Conservation (phyloP, 495 filamentous ascomycete species). For the Tuber umbilicatum region DNA sequence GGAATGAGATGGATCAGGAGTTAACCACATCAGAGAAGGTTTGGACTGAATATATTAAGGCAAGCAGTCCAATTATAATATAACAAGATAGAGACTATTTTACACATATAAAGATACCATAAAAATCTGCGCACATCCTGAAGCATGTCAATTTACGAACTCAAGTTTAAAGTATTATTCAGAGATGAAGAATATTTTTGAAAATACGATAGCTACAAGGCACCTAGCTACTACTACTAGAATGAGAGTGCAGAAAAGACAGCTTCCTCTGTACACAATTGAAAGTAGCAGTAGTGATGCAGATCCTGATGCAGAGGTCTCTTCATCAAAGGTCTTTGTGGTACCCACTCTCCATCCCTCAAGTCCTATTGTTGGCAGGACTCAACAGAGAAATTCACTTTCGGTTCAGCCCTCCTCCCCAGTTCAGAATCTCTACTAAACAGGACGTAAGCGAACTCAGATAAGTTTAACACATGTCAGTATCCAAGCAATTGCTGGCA, state of each 20-base stretch:
- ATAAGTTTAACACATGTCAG: neutral
- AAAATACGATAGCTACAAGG: neutral
- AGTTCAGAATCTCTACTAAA: neutral
- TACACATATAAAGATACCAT: neutral
- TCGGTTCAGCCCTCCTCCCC: neutral
- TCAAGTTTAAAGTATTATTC: neutral
- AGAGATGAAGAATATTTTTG: neutral
- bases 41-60: neutral
- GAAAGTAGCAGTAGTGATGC: neutral
- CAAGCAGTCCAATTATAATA: neutral
- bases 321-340: neutral
- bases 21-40: neutral
- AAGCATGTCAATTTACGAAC: neutral
- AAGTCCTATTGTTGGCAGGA: neutral
- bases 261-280: neutral
- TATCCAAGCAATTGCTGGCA: neutral
- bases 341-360: neutral
- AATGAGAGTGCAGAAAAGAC: neutral
- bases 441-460: neutral
- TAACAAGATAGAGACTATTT: neutral
- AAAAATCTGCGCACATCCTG: neutral
- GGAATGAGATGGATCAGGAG: neutral
- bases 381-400: neutral
- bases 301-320: neutral
- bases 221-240: neutral